These are phyloP conservation scores for Polyporus arcularius DNA, from an alignment of 768 basidiomycete genomes.

Conservation along the genomic window DNA sequence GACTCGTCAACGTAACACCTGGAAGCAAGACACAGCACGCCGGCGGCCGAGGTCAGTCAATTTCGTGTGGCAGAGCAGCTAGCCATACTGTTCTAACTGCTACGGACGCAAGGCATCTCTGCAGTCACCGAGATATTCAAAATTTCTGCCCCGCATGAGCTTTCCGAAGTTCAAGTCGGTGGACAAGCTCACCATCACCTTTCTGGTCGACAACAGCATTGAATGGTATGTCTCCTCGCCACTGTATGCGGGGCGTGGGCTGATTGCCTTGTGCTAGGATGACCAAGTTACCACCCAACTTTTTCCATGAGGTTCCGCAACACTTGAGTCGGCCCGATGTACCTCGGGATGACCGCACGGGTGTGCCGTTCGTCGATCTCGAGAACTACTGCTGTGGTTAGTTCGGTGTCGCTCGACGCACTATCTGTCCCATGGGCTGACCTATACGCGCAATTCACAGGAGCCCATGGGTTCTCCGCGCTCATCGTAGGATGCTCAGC, in stretches of 20 bases:
- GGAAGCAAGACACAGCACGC: too few species aligned
- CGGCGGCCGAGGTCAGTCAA: too few species aligned
- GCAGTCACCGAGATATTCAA: too few species aligned
- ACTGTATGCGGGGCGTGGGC: neutral
- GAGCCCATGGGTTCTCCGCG: slow-evolving; percentile 84
- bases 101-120: neutral
- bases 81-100: too few species aligned
- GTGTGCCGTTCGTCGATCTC: slow-evolving; percentile 69
- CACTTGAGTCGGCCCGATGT: slow-evolving; percentile 57
- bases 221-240: slow-evolving; percentile 60
- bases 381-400: slow-evolving; percentile 72
- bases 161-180: slow-evolving; percentile 27
- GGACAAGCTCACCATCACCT: slow-evolving; percentile 51
- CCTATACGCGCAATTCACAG: slow-evolving; percentile 38
- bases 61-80: too few species aligned
- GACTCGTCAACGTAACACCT: too few species aligned
- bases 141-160: too few species aligned
- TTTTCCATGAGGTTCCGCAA: slow-evolving; percentile 67
- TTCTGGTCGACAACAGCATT: slow-evolving; percentile 75
- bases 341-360: slow-evolving; percentile 42
- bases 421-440: too few species aligned
- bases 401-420: too few species aligned
- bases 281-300: slow-evolving; percentile 77
- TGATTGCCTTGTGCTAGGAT: slow-evolving; percentile 49
- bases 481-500: slow-evolving; percentile 56